Conservation (phyloP, 495 filamentous ascomycete genomes). For the Cudoniella acicularis region DNA sequence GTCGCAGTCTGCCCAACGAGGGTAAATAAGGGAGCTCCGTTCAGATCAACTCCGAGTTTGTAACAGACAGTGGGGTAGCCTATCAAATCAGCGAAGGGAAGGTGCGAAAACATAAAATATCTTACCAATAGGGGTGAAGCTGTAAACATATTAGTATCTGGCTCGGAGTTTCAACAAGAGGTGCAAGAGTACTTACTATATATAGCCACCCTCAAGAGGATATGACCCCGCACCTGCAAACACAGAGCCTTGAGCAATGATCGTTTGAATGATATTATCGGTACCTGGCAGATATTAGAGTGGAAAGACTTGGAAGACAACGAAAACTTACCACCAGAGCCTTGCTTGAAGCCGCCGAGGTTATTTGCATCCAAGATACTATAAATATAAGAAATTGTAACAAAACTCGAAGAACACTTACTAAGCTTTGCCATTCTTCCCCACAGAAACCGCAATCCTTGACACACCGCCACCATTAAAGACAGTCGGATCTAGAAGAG, state of each 20-base stretch:
- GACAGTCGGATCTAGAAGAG: constrained; percentile 32
- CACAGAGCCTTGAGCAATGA: constrained; percentile 33
- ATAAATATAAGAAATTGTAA: not conserved
- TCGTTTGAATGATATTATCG: constrained; percentile 42
- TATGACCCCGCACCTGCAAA: constrained; percentile 45
- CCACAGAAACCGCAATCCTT: constrained; percentile 36
- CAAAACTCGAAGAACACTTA: not conserved
- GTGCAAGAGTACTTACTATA: constrained; percentile 33
- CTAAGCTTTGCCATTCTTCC: constrained; percentile 46
- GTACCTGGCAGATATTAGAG: constrained; percentile 16
- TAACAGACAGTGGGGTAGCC: constrained; percentile 28
- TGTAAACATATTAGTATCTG: not conserved
- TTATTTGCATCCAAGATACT: constrained; percentile 40
- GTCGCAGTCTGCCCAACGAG: constrained; percentile 31
- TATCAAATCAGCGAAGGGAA: not conserved
- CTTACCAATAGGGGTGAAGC: constrained; percentile 32
- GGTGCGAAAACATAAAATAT: not conserved
- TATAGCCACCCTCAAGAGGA: constrained; percentile 45
- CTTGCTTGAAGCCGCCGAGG: constrained; percentile 45
- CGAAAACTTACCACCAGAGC: constrained; percentile 22
- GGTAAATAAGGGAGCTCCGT: constrained; percentile 36
- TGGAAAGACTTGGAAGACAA: not conserved
- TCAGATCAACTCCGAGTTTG: constrained; percentile 33
- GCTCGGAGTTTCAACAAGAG: not conserved
- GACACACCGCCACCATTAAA: constrained; percentile 37